Percentiles rank a stretch among this genome's conserved stretches.
phyloP scores from a whole-genome alignment of 1,284 basidiomycete genomes.

The Austroboletus olivaceoglutinosus region DNA sequence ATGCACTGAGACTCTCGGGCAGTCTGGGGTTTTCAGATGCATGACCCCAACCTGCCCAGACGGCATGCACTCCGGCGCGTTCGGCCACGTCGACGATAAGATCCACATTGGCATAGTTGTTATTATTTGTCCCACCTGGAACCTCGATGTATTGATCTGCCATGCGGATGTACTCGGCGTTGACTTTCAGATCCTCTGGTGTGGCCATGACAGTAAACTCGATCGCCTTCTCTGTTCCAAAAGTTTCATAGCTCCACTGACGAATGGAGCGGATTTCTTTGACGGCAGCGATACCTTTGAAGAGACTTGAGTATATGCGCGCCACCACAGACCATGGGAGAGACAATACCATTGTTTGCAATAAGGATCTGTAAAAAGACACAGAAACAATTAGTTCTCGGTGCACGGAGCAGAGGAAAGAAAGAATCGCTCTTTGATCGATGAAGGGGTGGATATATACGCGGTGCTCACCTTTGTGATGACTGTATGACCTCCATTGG shows the following conservation, averaged over 20 bases:
- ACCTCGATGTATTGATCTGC: slow-evolving; percentile 99
- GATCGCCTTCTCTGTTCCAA: slow-evolving; percentile 93
- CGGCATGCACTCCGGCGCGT: slow-evolving; percentile 95
- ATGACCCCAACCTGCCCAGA: slow-evolving; percentile 99
- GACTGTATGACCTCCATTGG: slow-evolving; percentile 94
- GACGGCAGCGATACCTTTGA: slow-evolving; percentile 91
- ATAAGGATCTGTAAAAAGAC: slow-evolving; percentile 73
- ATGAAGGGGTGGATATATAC: slow-evolving; percentile 19
- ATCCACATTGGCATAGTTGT: slow-evolving; percentile 99
- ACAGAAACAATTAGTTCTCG: slow-evolving; percentile 11
- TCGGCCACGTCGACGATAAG: slow-evolving; percentile 99
- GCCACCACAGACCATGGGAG: slow-evolving; percentile 1
- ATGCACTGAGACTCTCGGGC: slow-evolving; percentile 91
- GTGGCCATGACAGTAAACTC: slow-evolving; percentile 99
- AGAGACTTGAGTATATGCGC: slow-evolving; percentile 23
- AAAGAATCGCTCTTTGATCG: slow-evolving; percentile 1
- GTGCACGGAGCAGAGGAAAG: neutral
- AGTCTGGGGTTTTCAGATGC: slow-evolving; percentile 98
- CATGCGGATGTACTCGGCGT: slow-evolving; percentile 99
- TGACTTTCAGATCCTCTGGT: slow-evolving; percentile 97
- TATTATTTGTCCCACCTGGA: slow-evolving; percentile 97
- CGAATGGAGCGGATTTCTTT: slow-evolving; percentile 99
- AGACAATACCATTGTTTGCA: slow-evolving; percentile 82
- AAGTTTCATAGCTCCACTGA: slow-evolving; percentile 99
- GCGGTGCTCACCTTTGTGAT: slow-evolving; percentile 84